Evolutionary conservation across 2,329 filamentous ascomycete species (phyloP).

Genomic region (Botrytis deweyae): DNA sequence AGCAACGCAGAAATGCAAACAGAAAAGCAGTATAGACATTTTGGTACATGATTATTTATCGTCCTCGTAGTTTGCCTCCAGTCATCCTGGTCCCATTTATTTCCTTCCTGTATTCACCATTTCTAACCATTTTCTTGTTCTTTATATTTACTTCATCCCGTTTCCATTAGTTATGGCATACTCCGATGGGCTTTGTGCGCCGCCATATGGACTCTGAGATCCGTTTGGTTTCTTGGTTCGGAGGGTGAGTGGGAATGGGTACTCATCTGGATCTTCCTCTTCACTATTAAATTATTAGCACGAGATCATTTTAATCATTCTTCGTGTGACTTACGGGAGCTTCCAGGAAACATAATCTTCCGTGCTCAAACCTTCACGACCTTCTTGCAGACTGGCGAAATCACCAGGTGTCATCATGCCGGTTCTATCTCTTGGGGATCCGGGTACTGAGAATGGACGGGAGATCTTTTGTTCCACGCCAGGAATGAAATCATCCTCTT

Average conservation of each 20-base stretch:
- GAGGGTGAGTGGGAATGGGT: slow-evolving; percentile 68
- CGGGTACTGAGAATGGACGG: slow-evolving; percentile 88
- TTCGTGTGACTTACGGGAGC: slow-evolving; percentile 72
- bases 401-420: slow-evolving; percentile 99
- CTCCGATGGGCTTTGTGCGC: slow-evolving; percentile 37
- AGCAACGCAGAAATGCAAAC: slow-evolving; percentile 13
- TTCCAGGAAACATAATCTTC: slow-evolving; percentile 99
- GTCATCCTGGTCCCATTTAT: slow-evolving; percentile 1
- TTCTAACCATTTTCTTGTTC: slow-evolving; percentile 1
- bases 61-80: slow-evolving; percentile 3
- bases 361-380: slow-evolving; percentile 85
- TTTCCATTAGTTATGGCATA: slow-evolving; percentile 35
- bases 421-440: slow-evolving; percentile 82
- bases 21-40: slow-evolving; percentile 24
- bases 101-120: slow-evolving; percentile 9
- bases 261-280: slow-evolving; percentile 86
- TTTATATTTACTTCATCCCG: slow-evolving; percentile 22
- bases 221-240: slow-evolving; percentile 44
- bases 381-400: slow-evolving; percentile 94
- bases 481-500: slow-evolving; percentile 87
- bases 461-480: slow-evolving; percentile 94
- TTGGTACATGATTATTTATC: slow-evolving; percentile 29
- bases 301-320: neutral
- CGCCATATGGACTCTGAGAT: slow-evolving; percentile 36
- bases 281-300: slow-evolving; percentile 55